A percentile compares a stretch with the other conserved stretches of the same genome.
Evolutionary conservation across 2,329 filamentous ascomycete species (phyloP).

Genomic region (Diplodia sapinea): DNA sequence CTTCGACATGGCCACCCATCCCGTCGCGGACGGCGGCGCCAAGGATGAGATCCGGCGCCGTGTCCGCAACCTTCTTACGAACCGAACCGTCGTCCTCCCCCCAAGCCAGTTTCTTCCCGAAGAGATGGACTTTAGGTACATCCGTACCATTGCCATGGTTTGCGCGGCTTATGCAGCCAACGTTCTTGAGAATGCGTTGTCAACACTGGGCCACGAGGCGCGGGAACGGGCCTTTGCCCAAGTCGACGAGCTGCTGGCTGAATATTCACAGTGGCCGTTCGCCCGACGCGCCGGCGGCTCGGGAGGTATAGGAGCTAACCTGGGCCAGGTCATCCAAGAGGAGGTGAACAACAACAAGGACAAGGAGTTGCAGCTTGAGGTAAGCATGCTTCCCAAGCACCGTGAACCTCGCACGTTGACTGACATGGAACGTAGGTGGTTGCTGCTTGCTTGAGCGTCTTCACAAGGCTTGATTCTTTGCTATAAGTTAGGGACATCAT

Average conservation of each 20-base stretch:
- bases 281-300: conserved; percentile 76
- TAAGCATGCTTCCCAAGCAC: conserved; percentile 51
- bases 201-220: conserved; percentile 90
- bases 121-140: conserved; percentile 89
- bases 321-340: conserved; percentile 84
- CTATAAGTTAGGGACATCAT: conserved; percentile 61
- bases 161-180: conserved; percentile 98
- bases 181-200: conserved; percentile 96
- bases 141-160: conserved; percentile 92
- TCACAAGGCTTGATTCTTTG: conserved; percentile 94
- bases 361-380: conserved; percentile 94
- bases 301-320: conserved; percentile 87
- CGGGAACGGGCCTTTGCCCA: conserved; percentile 94
- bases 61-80: conserved; percentile 89
- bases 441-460: conserved; percentile 94
- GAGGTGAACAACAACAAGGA: conserved; percentile 88
- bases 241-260: conserved; percentile 92
- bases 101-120: conserved; percentile 89
- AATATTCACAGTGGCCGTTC: conserved; percentile 98
- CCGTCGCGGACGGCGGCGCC: conserved; percentile 91
- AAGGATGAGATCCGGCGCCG: conserved; percentile 96
- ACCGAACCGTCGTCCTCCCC: conserved; percentile 89
- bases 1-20: conserved; percentile 99
- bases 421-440: conserved; percentile 65
- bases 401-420: conserved; percentile 25